These are phyloP conservation scores for Boechera stricta DNA, from an alignment of 345 rosid genomes.

Conservation along the genomic window DNA sequence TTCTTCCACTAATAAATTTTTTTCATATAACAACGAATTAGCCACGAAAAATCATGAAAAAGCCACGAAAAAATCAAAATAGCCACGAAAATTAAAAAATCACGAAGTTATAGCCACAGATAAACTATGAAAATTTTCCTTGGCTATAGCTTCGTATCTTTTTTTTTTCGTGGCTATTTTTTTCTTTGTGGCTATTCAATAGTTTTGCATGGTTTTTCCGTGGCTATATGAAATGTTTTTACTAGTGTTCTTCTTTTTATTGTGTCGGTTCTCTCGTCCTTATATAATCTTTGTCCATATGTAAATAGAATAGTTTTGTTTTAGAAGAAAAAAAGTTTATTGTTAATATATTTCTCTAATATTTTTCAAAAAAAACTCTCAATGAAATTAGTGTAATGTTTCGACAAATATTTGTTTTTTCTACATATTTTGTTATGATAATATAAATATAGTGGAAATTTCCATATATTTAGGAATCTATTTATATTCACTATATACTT, in stretches of 20 bases:
- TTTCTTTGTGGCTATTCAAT: no score
- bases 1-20: no score
- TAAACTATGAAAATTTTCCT: no score
- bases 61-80: no score
- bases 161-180: no score
- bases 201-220: no score
- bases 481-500: neutral
- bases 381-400: neutral
- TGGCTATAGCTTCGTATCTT: no score
- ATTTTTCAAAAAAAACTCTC: neutral
- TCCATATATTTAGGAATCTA: neutral
- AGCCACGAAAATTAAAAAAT: no score
- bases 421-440: neutral
- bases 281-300: conserved; percentile 28
- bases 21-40: no score
- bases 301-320: neutral
- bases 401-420: neutral
- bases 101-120: no score
- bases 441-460: neutral
- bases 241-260: neutral
- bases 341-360: neutral
- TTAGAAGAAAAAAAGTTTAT: neutral
- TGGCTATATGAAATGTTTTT: no score
- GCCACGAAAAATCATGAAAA: no score
- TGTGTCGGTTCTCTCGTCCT: conserved; percentile 4